A percentile compares a stretch with the other conserved stretches of the same genome.
Evolutionary conservation across 495 filamentous ascomycete species (phyloP).

Genomic region (Penicillium roqueforti): DNA sequence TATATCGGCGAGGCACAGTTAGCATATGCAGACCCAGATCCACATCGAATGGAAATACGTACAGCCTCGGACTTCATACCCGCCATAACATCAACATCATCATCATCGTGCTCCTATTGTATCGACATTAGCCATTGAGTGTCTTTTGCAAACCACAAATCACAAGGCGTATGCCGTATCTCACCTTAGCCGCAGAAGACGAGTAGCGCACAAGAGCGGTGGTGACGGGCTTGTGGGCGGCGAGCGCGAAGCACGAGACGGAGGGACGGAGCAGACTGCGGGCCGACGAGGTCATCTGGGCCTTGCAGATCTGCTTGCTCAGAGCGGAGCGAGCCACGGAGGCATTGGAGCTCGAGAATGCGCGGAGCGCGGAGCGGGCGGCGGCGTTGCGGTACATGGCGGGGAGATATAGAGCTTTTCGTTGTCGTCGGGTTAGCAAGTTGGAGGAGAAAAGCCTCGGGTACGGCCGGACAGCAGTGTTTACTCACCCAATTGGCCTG

Average conservation of each 20-base stretch:
- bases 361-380: slow-evolving; percentile 46
- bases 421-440: slow-evolving; percentile 35
- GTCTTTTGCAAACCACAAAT: neutral
- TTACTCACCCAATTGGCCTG: slow-evolving; percentile 39
- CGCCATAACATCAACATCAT: slow-evolving; percentile 60
- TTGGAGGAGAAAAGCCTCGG: slow-evolving; percentile 35
- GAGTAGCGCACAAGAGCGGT: slow-evolving; percentile 50
- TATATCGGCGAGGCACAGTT: slow-evolving; percentile 29
- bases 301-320: slow-evolving; percentile 43
- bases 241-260: slow-evolving; percentile 40
- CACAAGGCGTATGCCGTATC: neutral
- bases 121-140: slow-evolving; percentile 32
- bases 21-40: slow-evolving; percentile 1
- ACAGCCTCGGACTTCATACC: slow-evolving; percentile 73
- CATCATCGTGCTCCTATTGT: slow-evolving; percentile 23
- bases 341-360: slow-evolving; percentile 47
- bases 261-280: slow-evolving; percentile 32
- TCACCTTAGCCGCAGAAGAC: slow-evolving; percentile 38
- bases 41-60: slow-evolving; percentile 30
- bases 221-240: slow-evolving; percentile 48
- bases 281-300: slow-evolving; percentile 44
- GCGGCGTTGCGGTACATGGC: slow-evolving; percentile 46
- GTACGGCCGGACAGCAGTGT: slow-evolving; percentile 15
- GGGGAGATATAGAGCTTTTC: slow-evolving; percentile 34
- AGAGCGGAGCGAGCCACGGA: slow-evolving; percentile 41